Evolutionary conservation across 441 rosid genomes (phyloP), one percentile per base, ranked within the genome.

Genomic region (Geranium incanum): DNA sequence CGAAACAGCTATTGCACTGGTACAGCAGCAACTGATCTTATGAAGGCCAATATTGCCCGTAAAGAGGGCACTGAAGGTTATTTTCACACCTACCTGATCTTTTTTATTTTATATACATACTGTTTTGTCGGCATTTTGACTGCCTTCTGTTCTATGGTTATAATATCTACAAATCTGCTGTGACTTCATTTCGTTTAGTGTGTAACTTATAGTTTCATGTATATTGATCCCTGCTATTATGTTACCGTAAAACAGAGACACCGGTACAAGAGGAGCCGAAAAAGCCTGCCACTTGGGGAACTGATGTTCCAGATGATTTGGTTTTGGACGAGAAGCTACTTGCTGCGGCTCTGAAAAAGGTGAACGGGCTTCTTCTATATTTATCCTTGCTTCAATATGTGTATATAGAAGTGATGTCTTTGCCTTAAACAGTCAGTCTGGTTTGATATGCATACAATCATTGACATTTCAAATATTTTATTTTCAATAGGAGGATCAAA

Each of bases 341-440:
- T 38, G 83, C 84, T 0, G 88, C 87, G 72, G 89, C 97, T 9
- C 88, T 90, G 39, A 89, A 81, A 82, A 94, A 89, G 96, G 97
- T 91, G 74, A 72, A 21, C 62, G 16, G 37, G 9, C 66, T 55
- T 38, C 1, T 5, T n/a, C n/a, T n/a, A 8, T 60, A 36, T 5
- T 19, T 16, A 48, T 50, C 5, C 2, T 55, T 1, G 9, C 6
- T 23, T n/a, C n/a, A 39, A 0, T 18, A 16, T 36, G 16, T 68
- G 52, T 68, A 13, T 57, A 7, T 15, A 6, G 23, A 15, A 7
- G 19, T 28, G 36, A 21, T 6, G 36, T 62, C 66, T 6, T 19
- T 62, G 6, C 8, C n/a, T n/a, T n/a, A n/a, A n/a, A n/a, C n/a
- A n/a, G n/a, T n/a, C n/a, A n/a, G n/a, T n/a, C n/a, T n/a, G n/a